Base-by-base conservation (phyloP, 2,329 filamentous ascomycete genomes). In the Sclerotinia spermophila region DNA sequence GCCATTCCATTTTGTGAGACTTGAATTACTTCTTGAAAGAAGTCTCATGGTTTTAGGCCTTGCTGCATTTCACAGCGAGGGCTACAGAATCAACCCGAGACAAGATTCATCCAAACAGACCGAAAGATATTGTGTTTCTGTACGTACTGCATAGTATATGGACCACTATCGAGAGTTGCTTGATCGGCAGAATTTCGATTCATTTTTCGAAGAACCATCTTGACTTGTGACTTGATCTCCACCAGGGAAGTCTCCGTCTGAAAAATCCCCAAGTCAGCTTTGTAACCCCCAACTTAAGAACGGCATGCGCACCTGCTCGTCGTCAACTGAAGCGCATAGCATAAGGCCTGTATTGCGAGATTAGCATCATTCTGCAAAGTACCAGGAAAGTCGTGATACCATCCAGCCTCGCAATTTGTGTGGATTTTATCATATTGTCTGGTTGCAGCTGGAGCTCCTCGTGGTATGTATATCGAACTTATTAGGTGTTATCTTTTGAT, bases 271-370 rank as follows among this genome's bases (percentile, higher is more conserved):
- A 65, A 55, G 60, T 74, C 68, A 73, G 68, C 33, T 45, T 61
- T 51, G 48, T 48, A 42, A 44, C 24, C 27, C 45, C 27, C 59
- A 45, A 45, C 59, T 53, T 42, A 65, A 38, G 71, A 56, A n/a
- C 35, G 33, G 42, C 51, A 67, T 64, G 76, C 82, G 72, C 79
- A 91, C 89, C 83, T 92, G 89, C 79, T 93, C 92, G 80, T 97
- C 94, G 82, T 98, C 96, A 77, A 97, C 93, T 2, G 94, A 97
- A 72, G 95, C 95, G 79, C 94, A 95, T 76, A 99, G 88, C 86
- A 97, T 94, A 75, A 98, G 88, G 86, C 95, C 94, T 97, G 71
- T 73, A 68, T 40, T 69, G 10, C 68, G 65, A 70, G 72, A 62
- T 70, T 72, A 69, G 33, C 24, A 27, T 33, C 15, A 33, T 51